phyloP scores from a whole-genome alignment of 345 rosid species.

The Barbarea vulgaris region DNA sequence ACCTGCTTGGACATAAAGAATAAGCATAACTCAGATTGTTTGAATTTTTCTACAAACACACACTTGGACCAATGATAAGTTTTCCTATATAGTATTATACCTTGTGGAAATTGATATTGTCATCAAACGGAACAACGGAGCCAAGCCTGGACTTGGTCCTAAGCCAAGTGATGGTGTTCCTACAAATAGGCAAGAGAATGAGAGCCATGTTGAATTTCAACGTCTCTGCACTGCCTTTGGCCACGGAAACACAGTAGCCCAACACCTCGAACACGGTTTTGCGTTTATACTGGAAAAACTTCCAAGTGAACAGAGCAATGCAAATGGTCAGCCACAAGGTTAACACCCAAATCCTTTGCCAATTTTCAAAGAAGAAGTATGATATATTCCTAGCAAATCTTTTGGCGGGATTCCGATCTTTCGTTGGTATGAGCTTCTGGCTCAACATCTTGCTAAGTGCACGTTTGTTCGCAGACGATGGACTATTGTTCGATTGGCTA shows the following conservation, averaged over 20 bases:
- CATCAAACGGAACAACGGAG: slow-evolving; percentile 64
- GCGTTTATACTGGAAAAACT: slow-evolving; percentile 68
- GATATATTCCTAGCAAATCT: slow-evolving; percentile 44
- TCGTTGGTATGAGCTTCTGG: slow-evolving; percentile 73
- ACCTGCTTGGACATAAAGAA: slow-evolving; percentile 38
- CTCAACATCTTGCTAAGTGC: slow-evolving; percentile 66
- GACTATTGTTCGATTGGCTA: slow-evolving; percentile 48
- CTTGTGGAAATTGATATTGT: slow-evolving; percentile 85
- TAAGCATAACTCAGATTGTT: not conserved
- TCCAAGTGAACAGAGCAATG: slow-evolving; percentile 72
- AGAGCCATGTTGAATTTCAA: slow-evolving; percentile 83
- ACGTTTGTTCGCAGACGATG: slow-evolving; percentile 51
- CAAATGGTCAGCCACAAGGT: slow-evolving; percentile 64
- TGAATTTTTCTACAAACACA: not conserved
- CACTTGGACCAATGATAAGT: not conserved
- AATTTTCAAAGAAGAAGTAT: slow-evolving; percentile 70
- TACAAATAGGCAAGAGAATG: slow-evolving; percentile 77
- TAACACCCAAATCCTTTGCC: slow-evolving; percentile 84
- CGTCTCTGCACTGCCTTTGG: slow-evolving; percentile 84
- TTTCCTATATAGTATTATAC: slow-evolving; percentile 31
- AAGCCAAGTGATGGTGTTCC: slow-evolving; percentile 81
- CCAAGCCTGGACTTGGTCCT: slow-evolving; percentile 69
- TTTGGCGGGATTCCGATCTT: slow-evolving; percentile 58
- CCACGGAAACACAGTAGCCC: slow-evolving; percentile 78
- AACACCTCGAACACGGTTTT: slow-evolving; percentile 63